Evolutionary conservation across 345 rosid species (phyloP).

Genomic region (Populus euphratica): DNA sequence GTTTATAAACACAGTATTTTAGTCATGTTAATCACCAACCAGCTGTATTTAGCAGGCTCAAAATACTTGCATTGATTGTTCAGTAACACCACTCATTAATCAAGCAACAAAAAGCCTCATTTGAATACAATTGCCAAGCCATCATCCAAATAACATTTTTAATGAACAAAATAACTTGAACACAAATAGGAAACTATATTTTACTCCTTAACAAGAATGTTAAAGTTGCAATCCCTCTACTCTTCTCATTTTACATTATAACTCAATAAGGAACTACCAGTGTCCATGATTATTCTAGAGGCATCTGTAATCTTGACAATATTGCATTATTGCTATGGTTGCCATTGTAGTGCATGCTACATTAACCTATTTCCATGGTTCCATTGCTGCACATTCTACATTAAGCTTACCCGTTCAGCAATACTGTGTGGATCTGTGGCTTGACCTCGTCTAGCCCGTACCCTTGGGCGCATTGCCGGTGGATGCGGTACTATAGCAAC

Average conservation of each 20-base stretch:
- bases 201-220: neutral
- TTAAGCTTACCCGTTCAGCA: slow-evolving; percentile 81
- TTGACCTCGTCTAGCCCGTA: slow-evolving; percentile 97
- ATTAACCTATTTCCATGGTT: neutral
- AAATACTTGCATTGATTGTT: neutral
- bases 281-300: neutral
- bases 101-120: neutral
- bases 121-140: neutral
- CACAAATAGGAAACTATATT: neutral
- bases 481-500: slow-evolving; percentile 78
- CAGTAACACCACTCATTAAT: neutral
- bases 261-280: neutral
- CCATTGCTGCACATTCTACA: neutral
- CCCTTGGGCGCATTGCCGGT: slow-evolving; percentile 92
- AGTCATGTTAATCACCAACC: neutral
- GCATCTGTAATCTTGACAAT: neutral
- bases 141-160: neutral
- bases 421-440: slow-evolving; percentile 99
- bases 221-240: neutral
- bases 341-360: neutral
- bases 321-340: neutral
- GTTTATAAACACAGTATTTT: neutral
- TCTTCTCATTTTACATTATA: neutral
- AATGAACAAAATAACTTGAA: neutral
- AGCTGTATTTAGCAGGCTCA: neutral